phyloP scores from a whole-genome alignment of 345 rosid genomes.

The Clausena lansium region DNA sequence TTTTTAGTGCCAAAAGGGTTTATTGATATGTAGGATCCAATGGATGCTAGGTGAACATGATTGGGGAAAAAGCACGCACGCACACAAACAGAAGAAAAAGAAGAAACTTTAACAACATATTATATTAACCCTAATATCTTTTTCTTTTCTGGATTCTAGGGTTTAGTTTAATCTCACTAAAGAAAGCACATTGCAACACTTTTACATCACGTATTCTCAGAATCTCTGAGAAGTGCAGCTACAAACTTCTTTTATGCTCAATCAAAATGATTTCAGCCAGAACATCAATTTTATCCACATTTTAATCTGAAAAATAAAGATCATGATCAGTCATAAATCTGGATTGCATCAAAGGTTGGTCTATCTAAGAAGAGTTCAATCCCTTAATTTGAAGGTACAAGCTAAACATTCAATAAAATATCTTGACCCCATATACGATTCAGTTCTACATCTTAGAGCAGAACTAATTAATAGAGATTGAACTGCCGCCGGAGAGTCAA shows the following conservation, averaged over 20 bases:
- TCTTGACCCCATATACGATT: too few relatives aligned
- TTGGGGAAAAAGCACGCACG: background rate
- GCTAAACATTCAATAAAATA: background rate
- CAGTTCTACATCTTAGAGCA: too few relatives aligned
- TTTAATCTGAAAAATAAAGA: background rate
- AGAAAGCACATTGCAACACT: background rate
- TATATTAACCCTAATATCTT: background rate
- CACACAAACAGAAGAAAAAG: background rate
- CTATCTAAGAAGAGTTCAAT: background rate
- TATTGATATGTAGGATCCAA: background rate
- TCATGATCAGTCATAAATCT: background rate
- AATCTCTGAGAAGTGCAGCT: background rate
- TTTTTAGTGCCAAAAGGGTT: background rate
- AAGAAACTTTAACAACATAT: background rate
- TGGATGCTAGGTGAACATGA: background rate
- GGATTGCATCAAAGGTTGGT: background rate
- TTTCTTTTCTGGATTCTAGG: background rate
- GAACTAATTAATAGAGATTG: too few relatives aligned
- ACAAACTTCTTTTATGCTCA: background rate
- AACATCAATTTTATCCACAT: background rate
- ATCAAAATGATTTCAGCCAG: background rate
- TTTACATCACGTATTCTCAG: background rate
- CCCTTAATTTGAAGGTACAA: background rate
- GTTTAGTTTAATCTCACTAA: background rate
- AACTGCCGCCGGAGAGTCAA: too few relatives aligned